Evolutionary conservation across 2,329 filamentous ascomycete species (phyloP).

Genomic region (Colletotrichum sp.): DNA sequence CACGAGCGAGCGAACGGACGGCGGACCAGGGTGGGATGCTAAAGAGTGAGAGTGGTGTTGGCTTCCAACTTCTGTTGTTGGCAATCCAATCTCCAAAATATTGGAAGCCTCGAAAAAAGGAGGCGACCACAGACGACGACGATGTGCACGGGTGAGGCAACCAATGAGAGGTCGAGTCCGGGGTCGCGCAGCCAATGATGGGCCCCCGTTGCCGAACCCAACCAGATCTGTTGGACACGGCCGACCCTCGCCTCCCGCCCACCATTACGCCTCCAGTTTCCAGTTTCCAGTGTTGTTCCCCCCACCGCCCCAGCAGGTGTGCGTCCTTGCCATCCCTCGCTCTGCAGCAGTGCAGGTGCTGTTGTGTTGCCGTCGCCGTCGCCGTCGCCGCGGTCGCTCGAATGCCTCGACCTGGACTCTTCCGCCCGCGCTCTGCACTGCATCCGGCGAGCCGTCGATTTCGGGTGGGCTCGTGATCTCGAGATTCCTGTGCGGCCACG

Average conservation of each 20-base stretch:
- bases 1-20: not conserved
- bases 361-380: not conserved
- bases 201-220: slow-evolving; percentile 8
- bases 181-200: slow-evolving; percentile 8
- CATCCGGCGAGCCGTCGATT: not conserved
- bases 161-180: not conserved
- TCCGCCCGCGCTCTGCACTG: not conserved
- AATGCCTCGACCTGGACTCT: slow-evolving; percentile 2
- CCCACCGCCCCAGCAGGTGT: not conserved
- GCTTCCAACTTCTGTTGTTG: slow-evolving; percentile 1
- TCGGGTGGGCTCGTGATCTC: slow-evolving; percentile 7
- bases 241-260: not conserved
- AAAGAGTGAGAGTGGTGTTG: not conserved
- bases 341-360: not conserved
- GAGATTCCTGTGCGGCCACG: not conserved
- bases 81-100: not conserved
- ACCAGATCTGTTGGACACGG: slow-evolving; percentile 7
- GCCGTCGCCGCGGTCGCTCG: not conserved
- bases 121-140: slow-evolving; percentile 17
- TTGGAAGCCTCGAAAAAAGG: slow-evolving; percentile 19
- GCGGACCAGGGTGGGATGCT: not conserved
- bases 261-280: not conserved
- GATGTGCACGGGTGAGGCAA: slow-evolving; percentile 19
- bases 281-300: not conserved
- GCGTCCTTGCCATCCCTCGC: not conserved